Base-by-base conservation (phyloP, 1,284 basidiomycete genomes). In the Chondrostereum purpureum region DNA sequence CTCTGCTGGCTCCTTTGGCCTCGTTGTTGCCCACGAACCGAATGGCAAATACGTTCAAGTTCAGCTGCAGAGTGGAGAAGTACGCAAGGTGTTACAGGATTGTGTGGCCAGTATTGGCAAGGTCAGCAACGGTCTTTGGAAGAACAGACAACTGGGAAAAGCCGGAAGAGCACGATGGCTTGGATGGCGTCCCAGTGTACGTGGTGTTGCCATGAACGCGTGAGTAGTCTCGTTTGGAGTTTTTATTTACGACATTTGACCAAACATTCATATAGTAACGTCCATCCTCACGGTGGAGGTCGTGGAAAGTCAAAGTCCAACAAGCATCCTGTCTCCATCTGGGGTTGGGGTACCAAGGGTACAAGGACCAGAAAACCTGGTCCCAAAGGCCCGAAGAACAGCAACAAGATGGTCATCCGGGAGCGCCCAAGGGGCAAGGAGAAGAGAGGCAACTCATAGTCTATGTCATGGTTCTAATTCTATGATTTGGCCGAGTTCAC, bases 131-230 rank as follows among this genome's bases (percentile, higher is more conserved):
- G 77, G 85, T 46, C 73, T 96, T 53, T 93, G 92, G 82, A 89
- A 92, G 66, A 83, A 87, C 55, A 72, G 82, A 17, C 80, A 73
- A 40, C 67, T 98, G 37, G 95, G 93, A 35, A 99, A 99, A 67
- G 95, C 96, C 13, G 95, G 95, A 36, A 69, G 95, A 51, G 75
- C 73, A 42, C 75, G 96, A 41, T 96, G 93, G 92, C 68, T 98
- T 20, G 95, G 95, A 31, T 69, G 81, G 55, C 69, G 88, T 56
- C 95, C 95, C 2, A 80, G 80, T 52, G 92, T 97, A 23, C 83
- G 95, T 63, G 95, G 95, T 85, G 84, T 97, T 51, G 95, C 95
- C 19, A 98, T 97, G 95, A 99, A 99, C 68, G 86, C 92, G 77
- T 92, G 65, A 42, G 83, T 77, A 16, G 20, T 24, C 5, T 24